Evolutionary conservation across 345 rosid genomes (phyloP).

Genomic region (Punica granatum): DNA sequence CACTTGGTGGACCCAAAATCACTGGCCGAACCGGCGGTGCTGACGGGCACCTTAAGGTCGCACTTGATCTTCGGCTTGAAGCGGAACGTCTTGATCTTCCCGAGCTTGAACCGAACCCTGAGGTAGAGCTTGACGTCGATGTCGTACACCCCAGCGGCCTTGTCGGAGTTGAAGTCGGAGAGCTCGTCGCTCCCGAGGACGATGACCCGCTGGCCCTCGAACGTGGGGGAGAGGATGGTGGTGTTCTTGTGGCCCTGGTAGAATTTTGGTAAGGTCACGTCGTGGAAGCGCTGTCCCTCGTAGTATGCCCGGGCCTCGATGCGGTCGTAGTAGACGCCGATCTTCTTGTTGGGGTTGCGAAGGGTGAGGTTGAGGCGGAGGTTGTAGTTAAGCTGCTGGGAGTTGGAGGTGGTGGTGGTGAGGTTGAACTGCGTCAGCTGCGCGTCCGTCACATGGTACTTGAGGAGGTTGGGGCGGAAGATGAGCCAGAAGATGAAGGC

Average conservation of each 20-base stretch:
- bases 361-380: constrained; percentile 24
- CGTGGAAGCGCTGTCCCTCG: constrained; percentile 9
- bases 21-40: constrained; percentile 5
- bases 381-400: constrained; percentile 20
- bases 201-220: constrained; percentile 15
- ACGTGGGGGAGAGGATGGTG: constrained; percentile 3
- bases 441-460: constrained; percentile 33
- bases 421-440: constrained; percentile 27
- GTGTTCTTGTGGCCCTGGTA: constrained; percentile 29
- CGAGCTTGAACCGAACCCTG: constrained; percentile 22
- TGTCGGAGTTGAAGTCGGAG: constrained; percentile 9
- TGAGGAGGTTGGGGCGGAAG: constrained; percentile 33
- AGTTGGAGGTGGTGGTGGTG: constrained; percentile 13
- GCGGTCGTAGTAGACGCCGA: constrained; percentile 30
- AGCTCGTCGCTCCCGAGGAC: constrained; percentile 3
- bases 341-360: constrained; percentile 35
- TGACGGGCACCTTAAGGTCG: constrained; percentile 20
- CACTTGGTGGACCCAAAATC: constrained; percentile 16
- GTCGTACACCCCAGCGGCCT: constrained; percentile 14
- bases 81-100: constrained; percentile 17
- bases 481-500: constrained; percentile 34
- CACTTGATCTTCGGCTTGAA: constrained; percentile 22
- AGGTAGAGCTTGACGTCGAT: constrained; percentile 22
- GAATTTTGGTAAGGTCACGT: constrained; percentile 6
- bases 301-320: constrained; percentile 25